Percentiles rank a stretch among this genome's conserved stretches.
These are phyloP conservation scores for Cercospora sp. DNA, from an alignment of 2,329 filamentous ascomycete species.

Conservation along the genomic window DNA sequence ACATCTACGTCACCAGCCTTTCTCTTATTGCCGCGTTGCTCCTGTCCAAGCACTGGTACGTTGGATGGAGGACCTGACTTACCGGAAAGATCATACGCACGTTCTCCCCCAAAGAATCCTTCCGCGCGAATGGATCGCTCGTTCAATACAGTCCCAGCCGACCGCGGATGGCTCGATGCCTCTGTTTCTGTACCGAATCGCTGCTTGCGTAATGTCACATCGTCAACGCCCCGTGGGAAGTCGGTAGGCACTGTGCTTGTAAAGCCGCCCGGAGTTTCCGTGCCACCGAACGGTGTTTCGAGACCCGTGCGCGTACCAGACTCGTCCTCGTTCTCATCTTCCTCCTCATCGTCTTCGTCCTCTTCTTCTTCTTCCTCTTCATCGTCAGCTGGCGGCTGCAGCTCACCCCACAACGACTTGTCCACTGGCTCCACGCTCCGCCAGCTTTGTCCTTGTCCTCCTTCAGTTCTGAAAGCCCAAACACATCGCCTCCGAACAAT, in stretches of 20 bases:
- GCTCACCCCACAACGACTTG: slow-evolving; percentile 85
- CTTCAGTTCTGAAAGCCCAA: slow-evolving; percentile 64
- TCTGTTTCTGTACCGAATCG: slow-evolving; percentile 85
- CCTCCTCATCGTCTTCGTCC: slow-evolving; percentile 66
- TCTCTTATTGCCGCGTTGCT: slow-evolving; percentile 76
- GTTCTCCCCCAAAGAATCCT: slow-evolving; percentile 95
- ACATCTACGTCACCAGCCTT: slow-evolving; percentile 96
- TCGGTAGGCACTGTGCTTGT: slow-evolving; percentile 80
- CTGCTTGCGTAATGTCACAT: slow-evolving; percentile 88
- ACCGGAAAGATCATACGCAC: slow-evolving; percentile 77
- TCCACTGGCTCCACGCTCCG: slow-evolving; percentile 76
- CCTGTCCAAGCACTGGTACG: slow-evolving; percentile 75
- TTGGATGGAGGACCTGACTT: slow-evolving; percentile 45
- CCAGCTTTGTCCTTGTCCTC: slow-evolving; percentile 60
- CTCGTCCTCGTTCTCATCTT: slow-evolving; percentile 69
- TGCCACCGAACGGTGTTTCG: slow-evolving; percentile 65
- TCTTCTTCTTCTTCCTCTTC: slow-evolving; percentile 60
- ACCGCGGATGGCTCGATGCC: slow-evolving; percentile 70
- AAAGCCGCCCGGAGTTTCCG: slow-evolving; percentile 80
- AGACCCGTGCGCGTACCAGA: slow-evolving; percentile 58
- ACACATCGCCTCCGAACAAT: slow-evolving; percentile 91
- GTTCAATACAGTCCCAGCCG: slow-evolving; percentile 85
- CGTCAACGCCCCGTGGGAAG: slow-evolving; percentile 71
- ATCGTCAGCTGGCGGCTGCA: slow-evolving; percentile 71
- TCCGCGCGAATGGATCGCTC: slow-evolving; percentile 82